Percentiles rank a stretch among this genome's conserved stretches.
These are phyloP conservation scores for Solanum sitiens DNA, from an alignment of 257 asterid species.

Conservation along the genomic window DNA sequence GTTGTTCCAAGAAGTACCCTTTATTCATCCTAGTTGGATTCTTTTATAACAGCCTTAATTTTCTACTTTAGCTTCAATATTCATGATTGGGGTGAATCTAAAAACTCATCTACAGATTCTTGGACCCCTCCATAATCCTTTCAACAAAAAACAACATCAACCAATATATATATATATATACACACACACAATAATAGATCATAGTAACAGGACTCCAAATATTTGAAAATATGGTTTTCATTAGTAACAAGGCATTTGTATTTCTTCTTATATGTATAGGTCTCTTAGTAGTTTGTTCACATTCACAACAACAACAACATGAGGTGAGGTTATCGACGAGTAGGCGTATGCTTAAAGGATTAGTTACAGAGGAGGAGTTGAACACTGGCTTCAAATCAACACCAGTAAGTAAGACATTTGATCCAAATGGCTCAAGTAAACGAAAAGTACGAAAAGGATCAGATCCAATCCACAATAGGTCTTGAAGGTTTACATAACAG, in stretches of 20 bases:
- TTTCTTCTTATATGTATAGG: conserved; percentile 29
- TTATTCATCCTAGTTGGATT: conserved; percentile 60
- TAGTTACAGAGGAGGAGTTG: conserved; percentile 7
- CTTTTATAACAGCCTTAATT: conserved; percentile 40
- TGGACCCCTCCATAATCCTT: conserved; percentile 5
- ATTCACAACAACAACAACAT: conserved; percentile 6
- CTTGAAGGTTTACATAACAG: conserved; percentile 18
- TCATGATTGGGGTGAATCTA: conserved; percentile 61
- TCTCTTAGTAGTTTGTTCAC: conserved; percentile 24
- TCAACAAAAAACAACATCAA: not conserved
- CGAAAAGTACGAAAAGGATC: conserved; percentile 61
- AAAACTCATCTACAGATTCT: conserved; percentile 39
- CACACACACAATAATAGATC: conserved; percentile 25
- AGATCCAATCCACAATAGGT: conserved; percentile 84
- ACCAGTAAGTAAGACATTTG: conserved; percentile 6
- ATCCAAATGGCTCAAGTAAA: conserved; percentile 45
- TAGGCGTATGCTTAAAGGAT: conserved; percentile 26
- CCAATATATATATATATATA: not conserved
- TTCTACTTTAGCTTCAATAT: conserved; percentile 23
- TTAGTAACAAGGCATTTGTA: conserved; percentile 16
- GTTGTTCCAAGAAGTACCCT: conserved; percentile 45
- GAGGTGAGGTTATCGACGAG: conserved; percentile 4
- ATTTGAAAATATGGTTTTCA: conserved; percentile 14
- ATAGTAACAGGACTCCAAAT: conserved; percentile 6
- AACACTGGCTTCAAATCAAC: conserved; percentile 12